Percentiles rank a stretch among this genome's conserved stretches.
phyloP scores from a whole-genome alignment of 2,329 filamentous ascomycete genomes.

The Cordyceps militaris region DNA sequence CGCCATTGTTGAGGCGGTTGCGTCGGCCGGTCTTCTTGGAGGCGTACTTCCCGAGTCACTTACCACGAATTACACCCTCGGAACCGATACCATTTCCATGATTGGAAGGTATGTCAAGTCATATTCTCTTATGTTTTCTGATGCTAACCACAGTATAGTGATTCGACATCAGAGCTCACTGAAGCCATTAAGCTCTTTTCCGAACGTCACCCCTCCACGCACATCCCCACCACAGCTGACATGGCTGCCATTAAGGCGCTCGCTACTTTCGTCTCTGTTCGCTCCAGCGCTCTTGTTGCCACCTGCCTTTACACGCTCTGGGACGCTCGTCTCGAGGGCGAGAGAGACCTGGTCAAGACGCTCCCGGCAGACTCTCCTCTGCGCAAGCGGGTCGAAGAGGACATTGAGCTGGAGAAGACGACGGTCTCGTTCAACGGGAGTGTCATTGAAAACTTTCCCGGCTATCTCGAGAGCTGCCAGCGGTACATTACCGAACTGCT shows the following conservation, averaged over 20 bases:
- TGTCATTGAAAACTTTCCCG: slow-evolving; percentile 71
- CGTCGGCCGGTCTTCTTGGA: slow-evolving; percentile 46
- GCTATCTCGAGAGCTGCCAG: slow-evolving; percentile 57
- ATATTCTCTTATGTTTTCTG: not conserved
- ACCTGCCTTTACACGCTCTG: slow-evolving; percentile 53
- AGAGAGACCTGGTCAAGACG: slow-evolving; percentile 28
- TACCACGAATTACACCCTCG: slow-evolving; percentile 46
- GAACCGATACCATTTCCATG: slow-evolving; percentile 52
- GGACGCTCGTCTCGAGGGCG: slow-evolving; percentile 45
- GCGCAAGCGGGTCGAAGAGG: slow-evolving; percentile 43
- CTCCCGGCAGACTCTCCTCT: slow-evolving; percentile 26
- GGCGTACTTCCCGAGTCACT: slow-evolving; percentile 50
- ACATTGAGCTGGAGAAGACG: slow-evolving; percentile 40
- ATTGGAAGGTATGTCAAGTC: slow-evolving; percentile 47
- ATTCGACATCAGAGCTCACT: slow-evolving; percentile 35
- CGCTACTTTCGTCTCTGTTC: slow-evolving; percentile 47
- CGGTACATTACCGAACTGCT: slow-evolving; percentile 55
- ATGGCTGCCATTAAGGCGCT: slow-evolving; percentile 45
- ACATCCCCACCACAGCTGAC: slow-evolving; percentile 37
- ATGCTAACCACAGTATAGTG: slow-evolving; percentile 30
- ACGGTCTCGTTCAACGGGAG: slow-evolving; percentile 73
- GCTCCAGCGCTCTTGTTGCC: slow-evolving; percentile 53
- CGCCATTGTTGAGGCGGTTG: slow-evolving; percentile 51
- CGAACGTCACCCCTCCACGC: slow-evolving; percentile 40
- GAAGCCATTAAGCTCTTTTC: slow-evolving; percentile 42